Evolutionary conservation across 1,139 yeast genomes (phyloP).

Genomic region (Saccharomyces pastorianus): DNA sequence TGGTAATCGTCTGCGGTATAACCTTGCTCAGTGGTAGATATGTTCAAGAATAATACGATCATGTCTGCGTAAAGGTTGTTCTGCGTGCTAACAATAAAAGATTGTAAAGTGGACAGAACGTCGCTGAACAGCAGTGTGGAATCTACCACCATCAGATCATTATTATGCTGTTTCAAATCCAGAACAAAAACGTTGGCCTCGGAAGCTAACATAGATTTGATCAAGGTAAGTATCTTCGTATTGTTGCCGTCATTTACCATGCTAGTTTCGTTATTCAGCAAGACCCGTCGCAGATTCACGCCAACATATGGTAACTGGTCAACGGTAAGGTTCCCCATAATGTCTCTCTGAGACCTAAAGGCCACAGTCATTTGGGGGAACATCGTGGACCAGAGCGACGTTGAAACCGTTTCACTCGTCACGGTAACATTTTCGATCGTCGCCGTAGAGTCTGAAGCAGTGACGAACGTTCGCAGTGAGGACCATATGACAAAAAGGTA

Average conservation of each 20-base stretch:
- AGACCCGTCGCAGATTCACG: slow-evolving; percentile 41
- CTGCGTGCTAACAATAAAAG: slow-evolving; percentile 43
- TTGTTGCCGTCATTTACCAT: slow-evolving; percentile 33
- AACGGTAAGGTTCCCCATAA: slow-evolving; percentile 46
- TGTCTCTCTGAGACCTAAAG: slow-evolving; percentile 60
- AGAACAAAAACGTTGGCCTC: slow-evolving; percentile 50
- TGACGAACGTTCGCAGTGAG: neutral
- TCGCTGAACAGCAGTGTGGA: slow-evolving; percentile 36
- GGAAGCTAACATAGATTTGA: slow-evolving; percentile 37
- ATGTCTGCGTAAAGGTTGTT: slow-evolving; percentile 49
- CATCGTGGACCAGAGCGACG: slow-evolving; percentile 19
- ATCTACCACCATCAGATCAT: slow-evolving; percentile 48
- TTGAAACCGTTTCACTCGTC: neutral
- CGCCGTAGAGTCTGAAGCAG: neutral
- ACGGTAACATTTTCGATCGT: neutral
- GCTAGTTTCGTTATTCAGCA: slow-evolving; percentile 44
- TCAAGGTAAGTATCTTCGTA: slow-evolving; percentile 32
- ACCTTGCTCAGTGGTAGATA: neutral
- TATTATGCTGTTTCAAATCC: slow-evolving; percentile 61
- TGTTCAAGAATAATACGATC: slow-evolving; percentile 43
- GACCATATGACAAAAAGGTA: neutral
- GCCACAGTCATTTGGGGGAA: slow-evolving; percentile 34
- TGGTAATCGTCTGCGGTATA: no score
- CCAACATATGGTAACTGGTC: slow-evolving; percentile 55
- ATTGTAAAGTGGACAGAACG: slow-evolving; percentile 30